Evolutionary conservation across 202 grass and related monocot species (phyloP), one percentile per base, ranked within the genome.

Genomic region (Zizania palustris): DNA sequence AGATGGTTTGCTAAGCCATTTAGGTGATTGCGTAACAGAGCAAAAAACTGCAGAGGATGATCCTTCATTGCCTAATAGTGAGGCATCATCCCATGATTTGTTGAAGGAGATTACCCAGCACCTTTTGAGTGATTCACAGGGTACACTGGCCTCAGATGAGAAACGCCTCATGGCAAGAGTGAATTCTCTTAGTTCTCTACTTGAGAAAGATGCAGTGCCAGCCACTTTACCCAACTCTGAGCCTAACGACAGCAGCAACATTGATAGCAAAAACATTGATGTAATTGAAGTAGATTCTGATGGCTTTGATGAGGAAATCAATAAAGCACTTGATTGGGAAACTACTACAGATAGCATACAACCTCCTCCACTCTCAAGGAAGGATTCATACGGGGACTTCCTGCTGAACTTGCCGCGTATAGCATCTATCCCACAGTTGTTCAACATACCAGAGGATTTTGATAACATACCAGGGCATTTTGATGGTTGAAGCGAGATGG

Each of bases 71-170:
- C 36, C 73, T 4, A 79, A 59, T 55, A 56, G 63, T 34, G 67
- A 70, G 6, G 18, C 44, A 35, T 60, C 79, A 62, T 67, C 84
- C 18, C 85, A 81, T 72, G 87, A 90, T 66, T 80, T 86, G 8
- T 35, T 87, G 35, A 80, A 88, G 54, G 74, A 88, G 21, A 43
- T 95, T 71, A 73, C 60, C 18, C 87, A 92, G 35, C 74, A 74
- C 34, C 87, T 98, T 74, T 83, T 90, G 21, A 92, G 78, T 7
- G 89, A 98, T 51, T 83, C 95, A 60, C 85, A 92, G 4, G 71
- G n/a, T 43, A 12, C 41, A 1, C 38, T 67, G 65, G 51, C 66
- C 35, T 75, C 74, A 14, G 87, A 98, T 62, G 91, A 95, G 45
- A 77, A 81, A 71, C 79, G 44, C 4, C 21, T 95, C 11, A 75